Percentiles rank a stretch among this genome's conserved stretches.
Conservation (phyloP, 73 alveolate genomes). For the Paramecium octaurelia region DNA sequence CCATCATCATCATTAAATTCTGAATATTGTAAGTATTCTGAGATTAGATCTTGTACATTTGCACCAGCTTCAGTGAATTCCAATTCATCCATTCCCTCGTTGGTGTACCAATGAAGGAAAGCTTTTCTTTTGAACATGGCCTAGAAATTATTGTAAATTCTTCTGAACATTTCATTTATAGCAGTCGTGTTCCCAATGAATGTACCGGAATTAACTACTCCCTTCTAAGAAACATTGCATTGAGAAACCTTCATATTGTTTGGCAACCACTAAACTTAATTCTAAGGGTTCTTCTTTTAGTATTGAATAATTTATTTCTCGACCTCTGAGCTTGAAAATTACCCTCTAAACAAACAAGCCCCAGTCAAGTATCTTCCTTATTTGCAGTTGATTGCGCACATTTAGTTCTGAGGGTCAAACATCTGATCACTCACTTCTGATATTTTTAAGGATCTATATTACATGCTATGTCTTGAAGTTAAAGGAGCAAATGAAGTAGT, state of each 20-base stretch:
- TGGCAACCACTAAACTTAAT: constrained; percentile 57
- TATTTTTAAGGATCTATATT: background rate
- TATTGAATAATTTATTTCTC: constrained; percentile 82
- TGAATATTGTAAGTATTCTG: constrained; percentile 81
- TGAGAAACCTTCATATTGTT: constrained; percentile 27
- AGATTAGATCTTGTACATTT: constrained; percentile 71
- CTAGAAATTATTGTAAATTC: constrained; percentile 62
- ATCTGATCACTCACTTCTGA: constrained; percentile 29
- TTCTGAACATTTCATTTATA: constrained; percentile 58
- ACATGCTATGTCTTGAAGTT: constrained; percentile 22
- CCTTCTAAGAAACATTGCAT: constrained; percentile 48
- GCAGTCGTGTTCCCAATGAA: constrained; percentile 57
- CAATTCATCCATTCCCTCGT: constrained; percentile 73
- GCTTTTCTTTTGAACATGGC: constrained; percentile 71
- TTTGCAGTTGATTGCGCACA: constrained; percentile 51
- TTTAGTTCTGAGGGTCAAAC: constrained; percentile 53
- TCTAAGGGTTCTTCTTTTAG: constrained; percentile 76
- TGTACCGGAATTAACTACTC: constrained; percentile 24
- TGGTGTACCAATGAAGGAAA: constrained; percentile 62
- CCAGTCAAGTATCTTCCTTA: constrained; percentile 52
- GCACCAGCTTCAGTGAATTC: constrained; percentile 73
- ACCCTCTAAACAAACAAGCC: constrained; percentile 53
- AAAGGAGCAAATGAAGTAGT: constrained; percentile 72
- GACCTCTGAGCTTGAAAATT: constrained; percentile 76
- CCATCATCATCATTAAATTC: constrained; percentile 84